phyloP scores from a whole-genome alignment of 768 basidiomycete species.

The Collybia sordida region DNA sequence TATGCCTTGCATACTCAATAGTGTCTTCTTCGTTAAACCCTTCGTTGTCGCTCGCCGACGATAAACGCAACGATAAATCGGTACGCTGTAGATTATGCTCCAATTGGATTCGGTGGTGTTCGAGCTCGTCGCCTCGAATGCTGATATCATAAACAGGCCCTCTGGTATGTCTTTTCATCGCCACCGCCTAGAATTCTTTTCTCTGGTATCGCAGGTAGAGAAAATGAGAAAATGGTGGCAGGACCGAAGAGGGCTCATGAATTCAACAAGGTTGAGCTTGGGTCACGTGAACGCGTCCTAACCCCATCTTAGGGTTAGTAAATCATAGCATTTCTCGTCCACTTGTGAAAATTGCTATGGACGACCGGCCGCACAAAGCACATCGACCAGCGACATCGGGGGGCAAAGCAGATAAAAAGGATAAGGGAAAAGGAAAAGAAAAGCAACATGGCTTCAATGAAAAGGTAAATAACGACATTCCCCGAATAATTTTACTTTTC shows the following conservation, averaged over 20 bases:
- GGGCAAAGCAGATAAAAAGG: conserved; percentile 74
- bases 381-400: conserved; percentile 78
- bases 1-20: conserved; percentile 74
- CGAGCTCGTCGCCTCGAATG: conserved; percentile 74
- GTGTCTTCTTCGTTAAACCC: conserved; percentile 43
- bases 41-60: conserved; percentile 44
- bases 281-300: background rate
- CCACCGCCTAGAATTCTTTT: conserved; percentile 1
- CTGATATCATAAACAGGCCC: conserved; percentile 36
- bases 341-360: conserved; percentile 42
- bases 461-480: conserved; percentile 54
- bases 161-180: conserved; percentile 37
- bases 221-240: too few species aligned
- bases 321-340: background rate
- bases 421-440: conserved; percentile 65
- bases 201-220: too few species aligned
- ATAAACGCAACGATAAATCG: conserved; percentile 70
- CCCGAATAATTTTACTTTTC: background rate
- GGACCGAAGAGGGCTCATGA: too few species aligned
- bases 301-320: background rate
- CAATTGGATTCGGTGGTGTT: conserved; percentile 73
- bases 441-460: conserved; percentile 84
- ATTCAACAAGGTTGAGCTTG: too few species aligned
- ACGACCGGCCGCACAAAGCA: conserved; percentile 77
- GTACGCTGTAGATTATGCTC: conserved; percentile 77